Percentiles rank a stretch among this genome's conserved stretches.
Evolutionary conservation across 2,329 filamentous ascomycete species (phyloP).

Genomic region (Botrytis squamosa): DNA sequence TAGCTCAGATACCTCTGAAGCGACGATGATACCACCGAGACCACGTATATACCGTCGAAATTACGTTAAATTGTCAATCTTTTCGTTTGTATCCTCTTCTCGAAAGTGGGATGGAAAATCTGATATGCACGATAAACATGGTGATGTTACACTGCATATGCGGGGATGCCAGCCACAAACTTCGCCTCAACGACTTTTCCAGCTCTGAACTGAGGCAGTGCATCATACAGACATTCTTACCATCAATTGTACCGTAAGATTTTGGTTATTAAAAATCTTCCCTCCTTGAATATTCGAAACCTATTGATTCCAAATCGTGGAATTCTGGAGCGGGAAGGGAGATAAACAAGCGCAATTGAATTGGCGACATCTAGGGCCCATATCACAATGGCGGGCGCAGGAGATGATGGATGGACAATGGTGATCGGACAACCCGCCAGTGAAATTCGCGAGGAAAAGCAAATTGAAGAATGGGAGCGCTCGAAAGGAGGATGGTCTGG

Average conservation of each 20-base stretch:
- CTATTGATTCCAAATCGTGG: neutral
- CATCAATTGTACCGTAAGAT: neutral
- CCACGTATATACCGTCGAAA: neutral
- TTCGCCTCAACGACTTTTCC: conserved; percentile 1
- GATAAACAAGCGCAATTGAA: neutral
- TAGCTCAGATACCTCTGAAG: neutral
- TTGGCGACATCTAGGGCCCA: neutral
- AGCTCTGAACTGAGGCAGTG: conserved; percentile 11
- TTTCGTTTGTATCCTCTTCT: neutral
- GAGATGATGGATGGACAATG: conserved; percentile 30
- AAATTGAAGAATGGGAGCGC: conserved; percentile 32
- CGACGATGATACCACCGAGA: neutral
- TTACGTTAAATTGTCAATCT: neutral
- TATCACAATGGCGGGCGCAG: neutral
- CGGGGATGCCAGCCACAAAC: conserved; percentile 8
- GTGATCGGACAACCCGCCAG: conserved; percentile 28
- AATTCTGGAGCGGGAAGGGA: neutral
- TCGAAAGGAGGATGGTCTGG: conserved; percentile 33
- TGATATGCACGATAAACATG: neutral
- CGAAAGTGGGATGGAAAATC: neutral
- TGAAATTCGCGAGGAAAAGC: conserved; percentile 29
- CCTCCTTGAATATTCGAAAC: neutral
- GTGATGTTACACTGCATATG: conserved; percentile 8
- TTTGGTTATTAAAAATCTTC: neutral
- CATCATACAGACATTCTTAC: neutral